phyloP scores from a whole-genome alignment of 805 yeast genomes.

The Candida nanaspora region DNA sequence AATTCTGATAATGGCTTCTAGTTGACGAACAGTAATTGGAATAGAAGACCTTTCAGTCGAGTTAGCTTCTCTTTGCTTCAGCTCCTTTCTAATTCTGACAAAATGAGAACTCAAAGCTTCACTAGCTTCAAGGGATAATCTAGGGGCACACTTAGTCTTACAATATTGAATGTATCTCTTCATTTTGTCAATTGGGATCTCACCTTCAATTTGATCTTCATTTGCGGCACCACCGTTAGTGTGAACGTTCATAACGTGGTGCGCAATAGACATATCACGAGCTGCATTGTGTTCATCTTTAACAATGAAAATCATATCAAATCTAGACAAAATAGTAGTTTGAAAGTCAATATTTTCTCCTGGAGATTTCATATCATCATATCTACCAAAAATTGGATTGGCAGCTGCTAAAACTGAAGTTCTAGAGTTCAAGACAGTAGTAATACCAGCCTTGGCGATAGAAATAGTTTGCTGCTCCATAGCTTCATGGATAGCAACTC shows the following conservation, averaged over 20 bases:
- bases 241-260: conserved; percentile 92
- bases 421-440: conserved; percentile 93
- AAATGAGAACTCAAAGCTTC: conserved; percentile 88
- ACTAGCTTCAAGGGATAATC: conserved; percentile 81
- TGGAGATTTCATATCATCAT: conserved; percentile 92
- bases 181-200: conserved; percentile 86
- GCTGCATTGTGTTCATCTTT: conserved; percentile 88
- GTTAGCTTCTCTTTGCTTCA: conserved; percentile 72
- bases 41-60: conserved; percentile 88
- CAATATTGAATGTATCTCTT: conserved; percentile 89
- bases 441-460: conserved; percentile 97
- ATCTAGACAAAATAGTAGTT: conserved; percentile 92
- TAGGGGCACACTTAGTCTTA: conserved; percentile 86
- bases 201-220: conserved; percentile 57
- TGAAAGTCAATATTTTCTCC: conserved; percentile 98
- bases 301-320: conserved; percentile 96
- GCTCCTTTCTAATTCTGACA: conserved; percentile 79
- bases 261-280: conserved; percentile 84
- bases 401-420: conserved; percentile 95
- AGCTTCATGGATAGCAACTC: conserved; percentile 95
- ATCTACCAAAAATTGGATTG: conserved; percentile 93
- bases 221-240: conserved; percentile 55
- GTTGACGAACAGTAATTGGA: conserved; percentile 95
- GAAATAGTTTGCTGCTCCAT: conserved; percentile 99
- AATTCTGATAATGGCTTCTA: conserved; percentile 95